These are phyloP conservation scores for Globisporangium nagaii DNA, from an alignment of 352 stramenopile species.

Conservation along the genomic window DNA sequence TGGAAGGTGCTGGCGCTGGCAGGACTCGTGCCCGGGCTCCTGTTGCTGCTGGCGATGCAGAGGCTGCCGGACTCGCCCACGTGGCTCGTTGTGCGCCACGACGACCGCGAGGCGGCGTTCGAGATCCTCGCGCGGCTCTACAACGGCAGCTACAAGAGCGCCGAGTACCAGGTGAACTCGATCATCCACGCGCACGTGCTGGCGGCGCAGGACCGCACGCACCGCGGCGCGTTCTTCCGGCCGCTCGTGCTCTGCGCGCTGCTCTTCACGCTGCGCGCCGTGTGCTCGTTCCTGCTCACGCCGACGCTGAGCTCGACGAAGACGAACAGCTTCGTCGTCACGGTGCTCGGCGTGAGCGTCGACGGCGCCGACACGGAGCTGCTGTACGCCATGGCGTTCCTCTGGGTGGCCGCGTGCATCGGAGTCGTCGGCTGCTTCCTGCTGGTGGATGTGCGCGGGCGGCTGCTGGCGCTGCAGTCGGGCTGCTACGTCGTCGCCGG, in stretches of 20 bases:
- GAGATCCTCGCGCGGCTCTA: conserved; percentile 55
- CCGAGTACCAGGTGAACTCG: conserved; percentile 63
- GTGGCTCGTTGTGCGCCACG: conserved; percentile 68
- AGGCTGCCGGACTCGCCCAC: conserved; percentile 71
- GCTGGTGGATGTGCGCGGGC: conserved; percentile 61
- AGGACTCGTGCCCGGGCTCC: conserved; percentile 39
- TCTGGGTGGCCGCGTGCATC: conserved; percentile 39
- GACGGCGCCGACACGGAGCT: conserved; percentile 47
- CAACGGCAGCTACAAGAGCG: conserved; percentile 36
- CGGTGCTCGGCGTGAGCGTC: conserved; percentile 54
- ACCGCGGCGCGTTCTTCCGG: conserved; percentile 65
- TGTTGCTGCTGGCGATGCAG: conserved; percentile 58
- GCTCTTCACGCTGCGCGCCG: conserved; percentile 45
- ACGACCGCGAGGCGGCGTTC: conserved; percentile 65
- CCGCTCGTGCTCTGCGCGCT: conserved; percentile 51
- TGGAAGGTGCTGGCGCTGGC: conserved; percentile 66
- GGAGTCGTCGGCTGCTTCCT: conserved; percentile 50
- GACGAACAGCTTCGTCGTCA: conserved; percentile 40
- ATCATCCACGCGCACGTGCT: conserved; percentile 72
- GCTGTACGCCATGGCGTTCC: conserved; percentile 30
- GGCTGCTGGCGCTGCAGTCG: conserved; percentile 40
- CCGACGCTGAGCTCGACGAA: conserved; percentile 41
- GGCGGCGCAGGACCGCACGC: conserved; percentile 36
- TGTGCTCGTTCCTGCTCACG: conserved; percentile 43
- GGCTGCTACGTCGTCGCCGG: conserved; percentile 51